Percentiles rank a stretch among this genome's conserved stretches.
These are phyloP conservation scores for Brassica cretica DNA, from an alignment of 345 rosid species.

Conservation along the genomic window DNA sequence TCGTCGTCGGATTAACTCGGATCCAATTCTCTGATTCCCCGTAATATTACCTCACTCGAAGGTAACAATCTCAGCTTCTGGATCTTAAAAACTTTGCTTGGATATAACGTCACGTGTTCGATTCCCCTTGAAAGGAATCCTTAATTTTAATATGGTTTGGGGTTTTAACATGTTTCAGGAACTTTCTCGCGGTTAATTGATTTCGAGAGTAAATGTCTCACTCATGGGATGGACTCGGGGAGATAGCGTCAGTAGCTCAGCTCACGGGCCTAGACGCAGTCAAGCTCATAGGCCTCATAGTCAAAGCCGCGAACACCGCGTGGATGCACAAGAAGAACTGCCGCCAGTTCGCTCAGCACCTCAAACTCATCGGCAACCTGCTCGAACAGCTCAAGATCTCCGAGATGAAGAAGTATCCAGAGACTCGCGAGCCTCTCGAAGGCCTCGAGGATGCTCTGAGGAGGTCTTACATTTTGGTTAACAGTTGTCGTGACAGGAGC, in stretches of 20 bases:
- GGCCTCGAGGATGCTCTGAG: conserved; percentile 93
- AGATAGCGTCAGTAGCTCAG: conserved; percentile 75
- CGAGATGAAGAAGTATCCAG: conserved; percentile 90
- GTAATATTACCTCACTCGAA: too few relatives aligned
- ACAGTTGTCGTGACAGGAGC: conserved; percentile 89
- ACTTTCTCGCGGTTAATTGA: too few relatives aligned
- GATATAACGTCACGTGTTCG: too few relatives aligned
- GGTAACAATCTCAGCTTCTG: too few relatives aligned
- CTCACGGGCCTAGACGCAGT: conserved; percentile 85
- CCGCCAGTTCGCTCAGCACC: conserved; percentile 88
- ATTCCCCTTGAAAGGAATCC: too few relatives aligned
- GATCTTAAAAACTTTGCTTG: too few relatives aligned
- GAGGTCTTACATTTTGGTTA: conserved; percentile 75
- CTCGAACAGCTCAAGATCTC: conserved; percentile 86
- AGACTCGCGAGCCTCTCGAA: conserved; percentile 95
- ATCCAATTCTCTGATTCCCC: too few relatives aligned
- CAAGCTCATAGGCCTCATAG: conserved; percentile 77
- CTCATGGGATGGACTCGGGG: conserved; percentile 84
- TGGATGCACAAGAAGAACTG: conserved; percentile 97
- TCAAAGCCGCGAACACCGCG: conserved; percentile 80
- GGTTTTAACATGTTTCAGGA: too few relatives aligned
- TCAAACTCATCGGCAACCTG: conserved; percentile 86
- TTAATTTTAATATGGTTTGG: too few relatives aligned
- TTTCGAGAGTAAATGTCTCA: too few relatives aligned
- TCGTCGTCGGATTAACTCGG: too few relatives aligned